Evolutionary conservation across 495 filamentous ascomycete species (phyloP), one percentile per base, ranked within the genome.

Genomic region (Xylaria longipes): DNA sequence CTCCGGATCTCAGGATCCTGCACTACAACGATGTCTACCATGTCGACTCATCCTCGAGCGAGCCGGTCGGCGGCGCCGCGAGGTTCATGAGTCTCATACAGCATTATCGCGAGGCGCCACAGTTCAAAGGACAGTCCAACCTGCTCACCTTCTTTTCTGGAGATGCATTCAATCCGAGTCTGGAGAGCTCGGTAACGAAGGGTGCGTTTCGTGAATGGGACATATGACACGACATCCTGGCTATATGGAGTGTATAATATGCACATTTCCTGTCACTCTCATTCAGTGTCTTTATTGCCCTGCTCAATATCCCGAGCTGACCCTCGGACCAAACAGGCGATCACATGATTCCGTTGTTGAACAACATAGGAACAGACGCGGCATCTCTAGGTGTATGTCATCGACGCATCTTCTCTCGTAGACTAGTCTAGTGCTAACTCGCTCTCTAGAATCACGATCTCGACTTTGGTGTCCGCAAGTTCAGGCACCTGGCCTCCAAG

Each of bases 21-120:
- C 94, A 97, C 83, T 97, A 90, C 84, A 97, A 97, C 81, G 94
- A 97, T 80, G 93, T 89, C 64, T 97, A 97, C 80, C 94, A 97
- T 72, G 87, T 97, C 61, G 93, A 96, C 71, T 73, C 80, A 5
- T 83, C 91, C 8, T 94, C 92, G 22, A 87, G 89, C 20, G 93
- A 97, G 72, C 94, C 94, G 9, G 88, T 92, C 22, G 94, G 94
- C 52, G 94, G 94, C 9, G 85, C 90, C 43, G 80, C 92, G 9
- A 88, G 94, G 27, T 97, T 97, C 80, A 89, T 95, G 72, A 88
- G 89, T n/a, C 83, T 96, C 11, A 82, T 88, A 48, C 90, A 93
- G 58, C 82, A 93, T 79, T 97, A 97, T 80, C 88, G 90, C 27
- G 80, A 84, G 3, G 81, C 87, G 61, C 77, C 85, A 15, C 81